Base-by-base conservation (phyloP, 768 basidiomycete genomes). In the Lyophyllum atratum region DNA sequence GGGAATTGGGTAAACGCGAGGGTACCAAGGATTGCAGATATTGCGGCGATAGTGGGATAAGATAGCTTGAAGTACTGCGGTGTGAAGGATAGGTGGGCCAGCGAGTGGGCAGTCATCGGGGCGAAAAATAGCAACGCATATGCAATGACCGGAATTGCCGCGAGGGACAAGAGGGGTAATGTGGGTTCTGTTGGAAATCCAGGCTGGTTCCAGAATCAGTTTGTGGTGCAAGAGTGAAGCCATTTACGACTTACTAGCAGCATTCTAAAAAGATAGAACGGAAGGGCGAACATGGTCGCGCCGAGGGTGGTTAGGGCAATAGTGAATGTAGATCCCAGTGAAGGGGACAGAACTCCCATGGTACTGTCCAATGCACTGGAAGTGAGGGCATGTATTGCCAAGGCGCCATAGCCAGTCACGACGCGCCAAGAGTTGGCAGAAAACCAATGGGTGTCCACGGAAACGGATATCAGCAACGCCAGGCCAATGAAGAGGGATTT, bases 321-420 rank as follows among this genome's bases (percentile, higher is more conserved):
- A 28, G 82, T 78, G 64, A 85, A 80, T 4, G 81, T 79, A 26
- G 78, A 76, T 25, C 82, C 85, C 19, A 90, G 68, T 3, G 81
- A 80, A 21, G 86, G 83, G 4, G 82, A 78, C 24, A 91, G 69
- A 28, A 82, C 75, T 45, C 79, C 74, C 43, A 83, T 73, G 4
- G 87, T 85, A 60, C 89, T 84, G 46, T 90, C 86, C 42, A 87
- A 72, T 24, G 81, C 85, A 55, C 73, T 82, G 0, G 88, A 85
- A 2, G 83, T 75, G 21, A 88, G 62, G 3, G 82, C 84, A 65
- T 91, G 81, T 2, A 87, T 62, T 15, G 80, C 59, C 11, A 92
- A 68, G 3, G 88, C 90, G 7, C 80, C 80, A 72, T 93, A 92
- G 15, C 86, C 88, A 2, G 86, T 86, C 25, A 85, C 58, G 47